phyloP scores from a whole-genome alignment of 768 basidiomycete genomes.

The Tubosaeta sp. region DNA sequence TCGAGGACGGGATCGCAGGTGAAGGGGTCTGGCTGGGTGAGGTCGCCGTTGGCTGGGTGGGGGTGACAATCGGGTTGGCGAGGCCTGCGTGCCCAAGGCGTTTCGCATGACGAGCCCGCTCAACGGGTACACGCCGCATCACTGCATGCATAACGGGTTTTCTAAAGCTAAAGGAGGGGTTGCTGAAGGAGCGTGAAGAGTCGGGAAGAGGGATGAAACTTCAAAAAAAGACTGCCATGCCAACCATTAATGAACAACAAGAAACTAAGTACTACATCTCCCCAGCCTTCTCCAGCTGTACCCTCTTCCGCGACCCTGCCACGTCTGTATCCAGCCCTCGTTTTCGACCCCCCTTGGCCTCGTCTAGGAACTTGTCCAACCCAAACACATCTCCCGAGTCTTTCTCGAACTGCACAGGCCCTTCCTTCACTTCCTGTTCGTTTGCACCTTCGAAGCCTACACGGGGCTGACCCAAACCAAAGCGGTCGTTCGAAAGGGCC shows the following conservation, averaged over 20 bases:
- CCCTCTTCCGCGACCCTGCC: slow-evolving; percentile 65
- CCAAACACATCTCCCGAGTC: slow-evolving; percentile 97
- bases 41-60: slow-evolving; percentile 1
- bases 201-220: not conserved
- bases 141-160: slow-evolving; percentile 21
- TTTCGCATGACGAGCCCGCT: slow-evolving; percentile 32
- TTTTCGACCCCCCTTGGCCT: slow-evolving; percentile 94
- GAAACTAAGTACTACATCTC: slow-evolving; percentile 30
- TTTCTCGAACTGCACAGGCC: slow-evolving; percentile 98
- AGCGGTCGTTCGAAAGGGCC: slow-evolving; percentile 91
- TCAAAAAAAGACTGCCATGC: slow-evolving; percentile 10
- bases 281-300: slow-evolving; percentile 62
- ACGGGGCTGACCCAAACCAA: slow-evolving; percentile 77
- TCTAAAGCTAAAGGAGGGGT: slow-evolving; percentile 2
- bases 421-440: slow-evolving; percentile 80
- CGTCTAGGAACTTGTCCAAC: slow-evolving; percentile 93
- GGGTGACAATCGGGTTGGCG: not conserved
- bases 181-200: slow-evolving; percentile 17
- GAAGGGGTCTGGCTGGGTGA: not conserved
- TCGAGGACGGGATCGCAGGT: slow-evolving; percentile 11
- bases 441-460: slow-evolving; percentile 90
- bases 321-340: slow-evolving; percentile 75
- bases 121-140: slow-evolving; percentile 26
- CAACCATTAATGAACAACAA: slow-evolving; percentile 11
- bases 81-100: slow-evolving; percentile 24